Evolutionary conservation across 2,329 filamentous ascomycete genomes (phyloP).

Genomic region (Trichoderma pleuroti): DNA sequence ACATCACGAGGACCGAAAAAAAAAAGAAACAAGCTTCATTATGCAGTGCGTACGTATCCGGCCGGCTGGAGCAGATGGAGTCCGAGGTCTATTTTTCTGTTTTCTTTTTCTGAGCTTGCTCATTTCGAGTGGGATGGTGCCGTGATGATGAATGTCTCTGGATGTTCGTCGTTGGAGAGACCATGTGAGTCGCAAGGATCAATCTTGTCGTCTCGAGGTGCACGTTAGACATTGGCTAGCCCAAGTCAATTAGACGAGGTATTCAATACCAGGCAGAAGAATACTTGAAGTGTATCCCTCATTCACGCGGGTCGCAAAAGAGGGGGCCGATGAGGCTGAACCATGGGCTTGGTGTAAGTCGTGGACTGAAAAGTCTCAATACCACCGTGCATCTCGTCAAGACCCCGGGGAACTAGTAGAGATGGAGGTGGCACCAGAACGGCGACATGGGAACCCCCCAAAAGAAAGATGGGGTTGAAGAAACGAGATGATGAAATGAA

Average conservation of each 20-base stretch:
- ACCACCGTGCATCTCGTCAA: background rate
- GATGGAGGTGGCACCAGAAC: background rate
- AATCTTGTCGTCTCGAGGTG: background rate
- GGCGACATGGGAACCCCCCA: background rate
- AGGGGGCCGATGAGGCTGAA: conserved; percentile 12
- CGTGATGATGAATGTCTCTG: background rate
- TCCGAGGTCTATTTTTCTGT: background rate
- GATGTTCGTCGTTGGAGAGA: background rate
- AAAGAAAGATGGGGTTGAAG: background rate
- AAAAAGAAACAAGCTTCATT: background rate
- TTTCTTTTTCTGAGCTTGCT: background rate
- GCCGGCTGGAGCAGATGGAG: background rate
- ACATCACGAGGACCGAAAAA: conserved; percentile 16
- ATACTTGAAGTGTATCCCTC: background rate
- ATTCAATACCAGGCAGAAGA: background rate
- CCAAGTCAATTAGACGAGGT: background rate
- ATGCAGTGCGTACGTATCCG: background rate
- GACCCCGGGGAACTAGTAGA: background rate
- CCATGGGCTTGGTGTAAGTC: background rate
- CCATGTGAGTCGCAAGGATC: conserved; percentile 5
- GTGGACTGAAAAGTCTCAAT: background rate
- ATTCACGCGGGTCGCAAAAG: background rate
- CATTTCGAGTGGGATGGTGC: background rate
- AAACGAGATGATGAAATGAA: background rate
- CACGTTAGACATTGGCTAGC: background rate